phyloP scores from a whole-genome alignment of 257 asterid species.

The Datura wrightii region DNA sequence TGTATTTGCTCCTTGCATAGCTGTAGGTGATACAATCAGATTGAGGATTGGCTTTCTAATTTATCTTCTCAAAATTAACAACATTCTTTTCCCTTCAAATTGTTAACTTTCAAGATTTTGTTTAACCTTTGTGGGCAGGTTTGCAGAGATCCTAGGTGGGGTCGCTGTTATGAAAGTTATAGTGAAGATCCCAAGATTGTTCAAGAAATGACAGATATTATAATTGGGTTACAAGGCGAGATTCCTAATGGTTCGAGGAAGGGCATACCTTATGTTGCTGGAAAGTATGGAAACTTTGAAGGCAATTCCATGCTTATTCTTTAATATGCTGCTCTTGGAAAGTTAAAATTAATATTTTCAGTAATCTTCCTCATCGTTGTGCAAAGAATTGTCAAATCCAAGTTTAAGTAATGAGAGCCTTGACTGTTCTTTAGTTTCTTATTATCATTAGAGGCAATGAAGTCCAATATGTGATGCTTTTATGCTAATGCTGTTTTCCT shows the following conservation, averaged over 20 bases:
- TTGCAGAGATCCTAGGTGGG: conserved; percentile 98
- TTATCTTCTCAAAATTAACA: conserved; percentile 4
- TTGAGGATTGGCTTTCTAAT: conserved; percentile 25
- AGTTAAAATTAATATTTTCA: background rate
- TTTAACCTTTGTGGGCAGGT: conserved; percentile 51
- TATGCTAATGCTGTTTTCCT: background rate
- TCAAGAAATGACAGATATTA: conserved; percentile 80
- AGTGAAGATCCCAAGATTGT: conserved; percentile 89
- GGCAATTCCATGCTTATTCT: conserved; percentile 32
- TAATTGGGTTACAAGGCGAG: conserved; percentile 88
- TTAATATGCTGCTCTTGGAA: conserved; percentile 19
- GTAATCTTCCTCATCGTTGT: background rate
- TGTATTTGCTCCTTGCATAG: conserved; percentile 91
- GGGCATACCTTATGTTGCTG: conserved; percentile 79
- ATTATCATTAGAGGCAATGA: background rate
- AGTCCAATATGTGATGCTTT: background rate
- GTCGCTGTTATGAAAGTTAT: conserved; percentile 92
- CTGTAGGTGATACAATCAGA: conserved; percentile 56
- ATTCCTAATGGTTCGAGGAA: conserved; percentile 67
- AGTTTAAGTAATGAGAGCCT: conserved; percentile 22
- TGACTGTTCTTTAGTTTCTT: background rate
- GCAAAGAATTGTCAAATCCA: conserved; percentile 5
- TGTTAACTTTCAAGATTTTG: conserved; percentile 1
- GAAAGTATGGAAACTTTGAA: conserved; percentile 57
- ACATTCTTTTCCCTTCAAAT: conserved; percentile 23